Conservation (phyloP, 2,329 filamentous ascomycete species). For the Ceratocystis cubensis region DNA sequence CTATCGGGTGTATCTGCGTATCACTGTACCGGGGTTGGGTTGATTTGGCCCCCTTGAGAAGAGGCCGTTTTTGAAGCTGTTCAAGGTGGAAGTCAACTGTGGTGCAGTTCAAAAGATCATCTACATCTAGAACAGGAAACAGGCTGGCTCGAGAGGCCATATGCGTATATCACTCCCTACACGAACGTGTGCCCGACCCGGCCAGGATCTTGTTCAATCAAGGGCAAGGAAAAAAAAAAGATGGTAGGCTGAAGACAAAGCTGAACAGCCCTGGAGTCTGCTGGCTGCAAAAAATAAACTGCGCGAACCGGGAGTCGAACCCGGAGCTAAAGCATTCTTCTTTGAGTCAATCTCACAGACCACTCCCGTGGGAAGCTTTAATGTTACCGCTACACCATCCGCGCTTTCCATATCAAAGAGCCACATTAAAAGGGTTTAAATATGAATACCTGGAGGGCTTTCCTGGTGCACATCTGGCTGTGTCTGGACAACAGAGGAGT, state of each 20-base stretch:
- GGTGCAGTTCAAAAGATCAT: no score
- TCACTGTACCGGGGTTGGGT: not conserved
- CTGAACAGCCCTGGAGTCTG: not conserved
- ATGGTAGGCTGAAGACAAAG: not conserved
- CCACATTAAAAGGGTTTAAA: not conserved
- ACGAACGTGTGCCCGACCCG: no score
- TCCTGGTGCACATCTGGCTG: no score
- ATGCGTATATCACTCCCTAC: no score
- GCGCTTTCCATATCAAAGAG: not conserved
- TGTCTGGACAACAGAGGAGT: no score
- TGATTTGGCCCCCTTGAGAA: not conserved
- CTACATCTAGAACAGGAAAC: no score
- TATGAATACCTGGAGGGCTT: not conserved
- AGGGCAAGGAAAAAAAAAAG: not conserved
- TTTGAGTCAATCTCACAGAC: slow-evolving; percentile 18
- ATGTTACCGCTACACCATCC: slow-evolving; percentile 24
- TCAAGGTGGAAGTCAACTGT: no score
- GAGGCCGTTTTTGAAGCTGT: not conserved
- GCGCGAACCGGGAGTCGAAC: slow-evolving; percentile 23
- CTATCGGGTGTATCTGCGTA: not conserved
- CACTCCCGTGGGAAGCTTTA: slow-evolving; percentile 22
- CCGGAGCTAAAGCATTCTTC: slow-evolving; percentile 22
- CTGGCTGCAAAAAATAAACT: slow-evolving; percentile 4
- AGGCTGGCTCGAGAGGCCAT: no score
- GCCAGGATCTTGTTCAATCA: no score